Percentiles rank a stretch among this genome's conserved stretches.
These are phyloP conservation scores for Sporothrix globosa DNA, from an alignment of 2,329 filamentous ascomycete genomes.

Conservation along the genomic window DNA sequence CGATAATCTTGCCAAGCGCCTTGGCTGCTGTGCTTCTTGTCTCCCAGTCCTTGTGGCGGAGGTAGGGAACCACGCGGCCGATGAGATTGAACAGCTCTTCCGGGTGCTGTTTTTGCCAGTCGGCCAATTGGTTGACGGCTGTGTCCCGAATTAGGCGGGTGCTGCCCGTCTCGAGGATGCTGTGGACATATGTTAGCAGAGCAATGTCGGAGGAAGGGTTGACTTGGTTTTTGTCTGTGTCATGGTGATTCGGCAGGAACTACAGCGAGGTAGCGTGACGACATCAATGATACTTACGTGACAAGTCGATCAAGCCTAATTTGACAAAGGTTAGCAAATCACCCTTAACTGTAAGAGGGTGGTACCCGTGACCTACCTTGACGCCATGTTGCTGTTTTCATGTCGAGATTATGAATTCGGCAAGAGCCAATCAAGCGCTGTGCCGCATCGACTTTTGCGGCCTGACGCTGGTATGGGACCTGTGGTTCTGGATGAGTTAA, in stretches of 20 bases:
- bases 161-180: constrained; percentile 94
- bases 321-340: constrained; percentile 42
- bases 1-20: constrained; percentile 90
- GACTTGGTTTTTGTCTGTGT: not conserved
- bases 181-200: constrained; percentile 45
- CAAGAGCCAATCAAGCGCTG: constrained; percentile 32
- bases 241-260: not conserved
- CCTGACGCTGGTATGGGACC: not conserved
- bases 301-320: constrained; percentile 78
- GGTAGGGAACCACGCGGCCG: constrained; percentile 90
- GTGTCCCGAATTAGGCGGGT: constrained; percentile 95
- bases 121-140: constrained; percentile 92
- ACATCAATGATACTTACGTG: constrained; percentile 65
- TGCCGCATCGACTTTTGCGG: constrained; percentile 24
- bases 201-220: not conserved
- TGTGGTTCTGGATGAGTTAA: not conserved
- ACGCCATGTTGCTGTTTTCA: constrained; percentile 56
- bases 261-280: not conserved
- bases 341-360: not conserved
- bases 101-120: constrained; percentile 97
- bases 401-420: constrained; percentile 38
- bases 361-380: constrained; percentile 50
- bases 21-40: constrained; percentile 91
- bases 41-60: constrained; percentile 95
- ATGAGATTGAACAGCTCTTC: constrained; percentile 97